A percentile compares a stretch with the other conserved stretches of the same genome.
Conservation (phyloP, 306 rosid genomes). For the Malus domestica region ASM211411v1 NC_041801.1:5313001-5313500, state of each 20-base stretch:
- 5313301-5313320: constrained; percentile 90
- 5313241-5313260: constrained; percentile 76
- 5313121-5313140: constrained; percentile 24
- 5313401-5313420: not conserved
- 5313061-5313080: constrained; percentile 90
- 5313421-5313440: not conserved
- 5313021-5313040: constrained; percentile 16
- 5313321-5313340: constrained; percentile 56
- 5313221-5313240: constrained; percentile 20
- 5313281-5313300: constrained; percentile 99
- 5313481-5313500: not conserved
- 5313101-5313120: constrained; percentile 86
- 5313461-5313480: not conserved
- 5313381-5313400: too few relatives aligned
- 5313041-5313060: constrained; percentile 62
- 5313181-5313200: constrained; percentile 5
- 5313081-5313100: constrained; percentile 97
- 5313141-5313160: constrained; percentile 3
- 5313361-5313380: too few relatives aligned
- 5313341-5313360: not conserved
- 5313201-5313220: constrained; percentile 10
- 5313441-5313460: not conserved
- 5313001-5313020: constrained; percentile 6
- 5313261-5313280: constrained; percentile 96
- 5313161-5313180: not conserved